Conservation (phyloP, 805 yeast genomes). For the Wickerhamiella musiphila region DNA sequence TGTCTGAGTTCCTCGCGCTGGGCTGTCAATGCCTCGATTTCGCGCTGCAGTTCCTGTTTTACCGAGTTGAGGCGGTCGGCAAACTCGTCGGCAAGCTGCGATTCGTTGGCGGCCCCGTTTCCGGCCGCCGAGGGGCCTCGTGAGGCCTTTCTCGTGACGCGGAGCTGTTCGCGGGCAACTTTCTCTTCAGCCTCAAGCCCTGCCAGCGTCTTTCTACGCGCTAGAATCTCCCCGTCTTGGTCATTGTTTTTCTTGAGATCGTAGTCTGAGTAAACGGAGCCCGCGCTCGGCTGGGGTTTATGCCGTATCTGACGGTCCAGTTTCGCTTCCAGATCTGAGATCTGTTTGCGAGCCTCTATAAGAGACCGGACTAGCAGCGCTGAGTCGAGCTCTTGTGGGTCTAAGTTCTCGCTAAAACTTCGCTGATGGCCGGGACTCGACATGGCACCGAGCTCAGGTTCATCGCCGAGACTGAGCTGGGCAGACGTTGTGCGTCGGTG, state of each 20-base stretch:
- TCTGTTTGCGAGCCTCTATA: conserved; percentile 15
- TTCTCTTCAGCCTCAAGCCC: conserved; percentile 21
- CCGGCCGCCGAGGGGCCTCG: conserved; percentile 20
- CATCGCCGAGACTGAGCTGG: too few relatives aligned
- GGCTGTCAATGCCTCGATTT: conserved; percentile 12
- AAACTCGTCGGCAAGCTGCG: conserved; percentile 27
- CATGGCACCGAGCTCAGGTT: too few relatives aligned
- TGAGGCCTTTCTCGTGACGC: conserved; percentile 26
- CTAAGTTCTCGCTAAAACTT: conserved; percentile 10
- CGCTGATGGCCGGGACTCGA: conserved; percentile 9
- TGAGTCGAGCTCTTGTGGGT: conserved; percentile 1
- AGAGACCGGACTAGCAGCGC: conserved; percentile 12
- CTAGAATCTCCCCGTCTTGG: conserved; percentile 7
- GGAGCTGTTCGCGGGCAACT: conserved; percentile 24
- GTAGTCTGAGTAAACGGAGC: background rate
- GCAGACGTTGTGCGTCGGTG: too few relatives aligned
- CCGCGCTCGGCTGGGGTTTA: background rate
- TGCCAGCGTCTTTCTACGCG: conserved; percentile 22
- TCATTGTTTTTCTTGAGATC: background rate
- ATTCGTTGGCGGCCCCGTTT: conserved; percentile 10
- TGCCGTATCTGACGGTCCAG: conserved; percentile 2
- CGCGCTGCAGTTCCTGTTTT: conserved; percentile 31
- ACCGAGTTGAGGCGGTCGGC: conserved; percentile 31
- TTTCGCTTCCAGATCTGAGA: conserved; percentile 16
- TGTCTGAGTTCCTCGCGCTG: conserved; percentile 11